These are phyloP conservation scores for Pseudodiploospora longispora DNA, from an alignment of 2,329 filamentous ascomycete species.

Conservation along the genomic window DNA sequence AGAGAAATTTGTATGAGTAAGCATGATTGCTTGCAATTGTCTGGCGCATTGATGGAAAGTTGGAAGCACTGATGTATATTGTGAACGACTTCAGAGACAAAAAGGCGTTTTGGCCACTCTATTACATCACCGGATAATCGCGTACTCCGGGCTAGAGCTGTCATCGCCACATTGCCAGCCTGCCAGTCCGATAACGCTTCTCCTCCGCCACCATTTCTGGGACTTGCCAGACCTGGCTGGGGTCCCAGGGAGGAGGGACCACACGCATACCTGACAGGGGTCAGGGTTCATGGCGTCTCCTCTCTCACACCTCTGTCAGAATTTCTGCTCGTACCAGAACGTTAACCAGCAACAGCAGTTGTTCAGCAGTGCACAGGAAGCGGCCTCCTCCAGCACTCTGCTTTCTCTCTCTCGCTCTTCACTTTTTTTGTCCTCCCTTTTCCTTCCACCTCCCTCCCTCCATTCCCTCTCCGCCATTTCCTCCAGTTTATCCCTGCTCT, in stretches of 20 bases:
- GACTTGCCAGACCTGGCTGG: constrained; percentile 3
- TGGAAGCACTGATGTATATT: too few relatives aligned
- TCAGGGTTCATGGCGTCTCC: neutral
- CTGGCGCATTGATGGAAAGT: neutral
- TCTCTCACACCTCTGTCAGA: neutral
- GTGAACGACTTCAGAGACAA: too few relatives aligned
- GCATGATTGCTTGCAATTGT: neutral
- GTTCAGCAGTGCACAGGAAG: neutral
- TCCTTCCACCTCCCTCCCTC: constrained; percentile 2
- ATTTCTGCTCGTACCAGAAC: too few relatives aligned
- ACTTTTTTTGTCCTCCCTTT: constrained; percentile 1
- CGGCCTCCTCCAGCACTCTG: constrained; percentile 1
- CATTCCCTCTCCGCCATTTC: neutral
- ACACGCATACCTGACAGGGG: constrained; percentile 1
- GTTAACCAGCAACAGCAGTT: too few relatives aligned
- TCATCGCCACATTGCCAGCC: constrained; percentile 7
- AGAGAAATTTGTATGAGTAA: neutral
- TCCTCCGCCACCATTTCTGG: constrained; percentile 2
- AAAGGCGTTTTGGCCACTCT: neutral
- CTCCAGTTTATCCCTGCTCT: constrained; percentile 1
- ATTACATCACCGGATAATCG: constrained; percentile 4
- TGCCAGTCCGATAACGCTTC: constrained; percentile 5
- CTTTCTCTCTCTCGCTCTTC: neutral
- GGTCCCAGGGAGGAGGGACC: constrained; percentile 1
- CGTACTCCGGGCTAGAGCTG: neutral